Evolutionary conservation across 176 grass and related monocot species (phyloP), one percentile per base, ranked within the genome.

Genomic region (Saccharum spontaneum): DNA sequence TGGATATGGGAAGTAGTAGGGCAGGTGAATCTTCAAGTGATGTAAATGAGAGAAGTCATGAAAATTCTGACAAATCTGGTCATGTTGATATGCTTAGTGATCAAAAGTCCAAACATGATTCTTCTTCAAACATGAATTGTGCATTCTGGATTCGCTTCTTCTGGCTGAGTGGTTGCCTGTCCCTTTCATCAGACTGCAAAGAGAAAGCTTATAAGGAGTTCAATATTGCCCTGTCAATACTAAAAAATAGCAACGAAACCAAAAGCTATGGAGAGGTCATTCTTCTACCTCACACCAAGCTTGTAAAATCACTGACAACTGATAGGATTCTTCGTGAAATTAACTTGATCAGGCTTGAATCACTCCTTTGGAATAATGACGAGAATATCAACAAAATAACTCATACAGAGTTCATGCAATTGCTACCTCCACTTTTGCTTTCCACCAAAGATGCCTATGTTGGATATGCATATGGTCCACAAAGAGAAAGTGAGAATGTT

Each of bases 291-390:
- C 91, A 98, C 79, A 92, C 85, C 40, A 93, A 93, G 73, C 75
- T 90, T 65, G 83, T 90, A 77, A 98, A 79, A 82, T 86, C 90
- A 18, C 83, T 98, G 67, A 95, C 92, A 78, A 72, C 87, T 80
- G 92, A 95, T 86, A 98, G 93, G 84, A 87, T 98, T 86, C 83
- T 88, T 67, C 91, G 91, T 87, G 85, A 98, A 91, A 92, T 98
- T 76, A 98, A 98, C 73, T 93, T 94, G 72, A 88, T 98, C 80
- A 98, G 90, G 82, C 89, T 98, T 64, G 89, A 98, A 80, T 92
- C 83, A 26, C 84, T 98, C 90, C 90, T 98, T 82, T 90, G 89
- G 82, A 89, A 93, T 33, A 86, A 90, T 28, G 93, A 93, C 78
- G 95, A 98, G 86, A 87, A 88, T 77, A 93, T 93, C 55, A 88